These are phyloP conservation scores for Golubevia pallescens DNA, from an alignment of 1,284 basidiomycete species.

Conservation along the genomic window DNA sequence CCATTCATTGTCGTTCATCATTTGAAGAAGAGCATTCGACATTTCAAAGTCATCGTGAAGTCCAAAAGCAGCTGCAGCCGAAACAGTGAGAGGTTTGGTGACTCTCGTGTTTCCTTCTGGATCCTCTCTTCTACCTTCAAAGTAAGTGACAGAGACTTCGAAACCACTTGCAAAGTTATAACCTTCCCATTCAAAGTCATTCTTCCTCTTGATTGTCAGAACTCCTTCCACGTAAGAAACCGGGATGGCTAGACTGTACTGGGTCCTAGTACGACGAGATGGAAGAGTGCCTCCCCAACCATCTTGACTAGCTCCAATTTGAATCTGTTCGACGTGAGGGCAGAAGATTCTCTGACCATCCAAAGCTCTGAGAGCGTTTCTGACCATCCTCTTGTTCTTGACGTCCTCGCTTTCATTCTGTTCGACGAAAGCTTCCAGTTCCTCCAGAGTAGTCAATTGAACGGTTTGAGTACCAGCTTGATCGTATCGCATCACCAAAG, in stretches of 20 bases:
- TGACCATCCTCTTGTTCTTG: constrained; percentile 70
- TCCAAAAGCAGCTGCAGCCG: constrained; percentile 71
- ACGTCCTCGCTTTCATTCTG: constrained; percentile 73
- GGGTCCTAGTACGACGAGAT: constrained; percentile 67
- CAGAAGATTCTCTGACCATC: constrained; percentile 74
- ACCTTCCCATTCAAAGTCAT: constrained; percentile 71
- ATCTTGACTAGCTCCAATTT: constrained; percentile 66
- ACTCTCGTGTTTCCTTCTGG: constrained; percentile 30
- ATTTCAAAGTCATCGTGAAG: constrained; percentile 75
- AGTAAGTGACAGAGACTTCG: constrained; percentile 72
- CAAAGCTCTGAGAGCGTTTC: constrained; percentile 74
- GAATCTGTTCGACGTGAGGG: constrained; percentile 73
- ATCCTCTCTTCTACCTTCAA: constrained; percentile 57
- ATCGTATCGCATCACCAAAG: constrained; percentile 76
- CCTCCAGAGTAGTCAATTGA: constrained; percentile 68
- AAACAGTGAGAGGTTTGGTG: constrained; percentile 67
- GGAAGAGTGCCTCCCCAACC: constrained; percentile 66
- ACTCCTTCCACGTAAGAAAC: constrained; percentile 68
- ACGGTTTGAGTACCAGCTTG: constrained; percentile 68
- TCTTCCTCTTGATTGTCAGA: constrained; percentile 71
- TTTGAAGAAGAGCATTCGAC: constrained; percentile 72
- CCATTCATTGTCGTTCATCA: constrained; percentile 72
- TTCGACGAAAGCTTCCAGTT: constrained; percentile 72
- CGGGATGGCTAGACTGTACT: constrained; percentile 68
- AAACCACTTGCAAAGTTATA: constrained; percentile 71